Evolutionary conservation across 1,284 basidiomycete genomes (phyloP).

Genomic region (Malassezia caprae): DNA sequence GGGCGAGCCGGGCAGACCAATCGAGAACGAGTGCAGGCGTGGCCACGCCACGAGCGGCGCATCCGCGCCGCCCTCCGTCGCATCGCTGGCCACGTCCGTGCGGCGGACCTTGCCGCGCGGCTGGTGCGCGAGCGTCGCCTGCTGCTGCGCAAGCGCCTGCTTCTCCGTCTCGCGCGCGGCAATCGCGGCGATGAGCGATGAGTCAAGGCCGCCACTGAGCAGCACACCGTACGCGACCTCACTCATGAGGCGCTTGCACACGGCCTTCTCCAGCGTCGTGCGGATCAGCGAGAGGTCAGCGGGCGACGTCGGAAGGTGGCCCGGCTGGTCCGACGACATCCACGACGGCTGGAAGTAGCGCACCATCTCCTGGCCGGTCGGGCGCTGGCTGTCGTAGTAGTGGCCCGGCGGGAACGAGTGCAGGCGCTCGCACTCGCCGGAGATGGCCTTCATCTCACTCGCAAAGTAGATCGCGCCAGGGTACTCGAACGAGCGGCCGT

Average conservation of each 20-base stretch:
- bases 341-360: constrained; percentile 49
- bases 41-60: constrained; percentile 67
- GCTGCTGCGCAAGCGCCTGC: constrained; percentile 52
- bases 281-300: constrained; percentile 58
- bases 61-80: constrained; percentile 40
- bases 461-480: constrained; percentile 85
- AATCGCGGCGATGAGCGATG: constrained; percentile 88
- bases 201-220: constrained; percentile 88
- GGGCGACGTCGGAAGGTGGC: constrained; percentile 57
- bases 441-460: constrained; percentile 87
- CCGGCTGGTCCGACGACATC: constrained; percentile 52
- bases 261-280: constrained; percentile 77
- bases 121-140: constrained; percentile 27
- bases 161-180: constrained; percentile 96
- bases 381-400: constrained; percentile 52
- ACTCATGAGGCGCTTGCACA: constrained; percentile 92
- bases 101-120: constrained; percentile 48
- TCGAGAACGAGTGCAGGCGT: constrained; percentile 92
- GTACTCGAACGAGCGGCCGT: constrained; percentile 76
- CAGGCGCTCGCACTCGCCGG: constrained; percentile 87
- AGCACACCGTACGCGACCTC: constrained; percentile 98
- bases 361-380: constrained; percentile 43
- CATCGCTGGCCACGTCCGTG: constrained; percentile 15
- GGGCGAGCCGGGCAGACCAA: constrained; percentile 88
- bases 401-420: constrained; percentile 95